phyloP scores from a whole-genome alignment of 2,329 filamentous ascomycete genomes.

The Gaeumannomyces tritici region DNA sequence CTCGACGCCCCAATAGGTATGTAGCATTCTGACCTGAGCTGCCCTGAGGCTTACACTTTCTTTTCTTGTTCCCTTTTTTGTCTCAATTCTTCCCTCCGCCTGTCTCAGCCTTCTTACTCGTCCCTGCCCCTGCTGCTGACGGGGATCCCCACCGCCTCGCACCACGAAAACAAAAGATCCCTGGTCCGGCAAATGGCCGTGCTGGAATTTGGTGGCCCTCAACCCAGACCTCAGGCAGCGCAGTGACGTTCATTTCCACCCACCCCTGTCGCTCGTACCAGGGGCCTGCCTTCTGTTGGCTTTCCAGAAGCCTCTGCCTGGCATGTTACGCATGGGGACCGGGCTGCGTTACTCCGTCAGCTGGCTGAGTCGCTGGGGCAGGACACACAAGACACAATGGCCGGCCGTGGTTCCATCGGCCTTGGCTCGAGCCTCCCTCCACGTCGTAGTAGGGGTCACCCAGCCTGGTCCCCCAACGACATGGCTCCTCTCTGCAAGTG shows the following conservation, averaged over 20 bases:
- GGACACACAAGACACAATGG: background rate
- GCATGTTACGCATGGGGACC: background rate
- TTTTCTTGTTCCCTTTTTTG: constrained; percentile 7
- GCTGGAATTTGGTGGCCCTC: background rate
- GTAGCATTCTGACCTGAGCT: background rate
- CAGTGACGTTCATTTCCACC: background rate
- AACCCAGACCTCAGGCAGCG: background rate
- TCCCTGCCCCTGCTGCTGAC: background rate
- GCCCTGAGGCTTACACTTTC: background rate
- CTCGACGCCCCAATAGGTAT: background rate
- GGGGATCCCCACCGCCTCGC: background rate
- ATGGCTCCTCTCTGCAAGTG: background rate
- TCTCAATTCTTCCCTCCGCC: constrained; percentile 5
- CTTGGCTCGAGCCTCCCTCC: background rate
- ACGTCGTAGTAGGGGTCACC: background rate
- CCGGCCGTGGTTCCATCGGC: background rate
- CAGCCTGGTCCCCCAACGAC: too few species aligned
- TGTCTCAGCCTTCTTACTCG: constrained; percentile 3
- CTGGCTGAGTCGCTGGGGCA: background rate
- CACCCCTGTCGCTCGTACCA: background rate
- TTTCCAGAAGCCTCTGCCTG: background rate
- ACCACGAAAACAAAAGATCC: background rate
- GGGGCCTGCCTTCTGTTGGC: background rate
- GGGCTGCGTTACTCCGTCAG: background rate
- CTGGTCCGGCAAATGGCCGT: background rate